These are phyloP conservation scores for Boletus subcaerulescens DNA, from an alignment of 768 basidiomycete genomes.

Conservation along the genomic window DNA sequence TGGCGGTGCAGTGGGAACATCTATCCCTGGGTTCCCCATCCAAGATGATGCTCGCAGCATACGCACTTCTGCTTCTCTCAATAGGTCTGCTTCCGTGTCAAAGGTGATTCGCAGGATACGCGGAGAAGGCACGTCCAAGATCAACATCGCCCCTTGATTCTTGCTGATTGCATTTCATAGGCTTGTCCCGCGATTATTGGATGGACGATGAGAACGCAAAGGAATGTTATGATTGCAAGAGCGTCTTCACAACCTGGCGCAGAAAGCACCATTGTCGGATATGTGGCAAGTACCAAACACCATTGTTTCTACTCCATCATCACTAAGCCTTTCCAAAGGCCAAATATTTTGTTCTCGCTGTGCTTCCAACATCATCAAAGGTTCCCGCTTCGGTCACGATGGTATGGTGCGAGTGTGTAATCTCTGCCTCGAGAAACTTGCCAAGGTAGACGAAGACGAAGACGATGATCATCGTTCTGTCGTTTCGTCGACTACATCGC, in stretches of 20 bases:
- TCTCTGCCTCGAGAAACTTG: slow-evolving; percentile 88
- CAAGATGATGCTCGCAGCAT: slow-evolving; percentile 88
- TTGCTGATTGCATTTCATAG: slow-evolving; percentile 35
- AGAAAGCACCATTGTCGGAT: slow-evolving; percentile 98
- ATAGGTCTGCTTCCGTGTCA: slow-evolving; percentile 79
- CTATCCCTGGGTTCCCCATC: slow-evolving; percentile 91
- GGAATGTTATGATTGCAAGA: slow-evolving; percentile 95
- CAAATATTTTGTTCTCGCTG: slow-evolving; percentile 98
- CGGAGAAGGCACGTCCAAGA: slow-evolving; percentile 66
- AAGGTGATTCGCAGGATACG: slow-evolving; percentile 88
- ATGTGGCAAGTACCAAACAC: slow-evolving; percentile 59
- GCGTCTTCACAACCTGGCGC: slow-evolving; percentile 90
- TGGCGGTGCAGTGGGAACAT: slow-evolving; percentile 62
- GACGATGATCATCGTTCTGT: slow-evolving; percentile 87
- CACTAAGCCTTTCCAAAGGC: slow-evolving; percentile 43
- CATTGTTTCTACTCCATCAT: background rate
- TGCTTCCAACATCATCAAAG: slow-evolving; percentile 95
- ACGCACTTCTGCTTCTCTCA: slow-evolving; percentile 66
- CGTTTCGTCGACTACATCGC: slow-evolving; percentile 63
- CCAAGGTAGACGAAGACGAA: slow-evolving; percentile 84
- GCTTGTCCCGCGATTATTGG: slow-evolving; percentile 94
- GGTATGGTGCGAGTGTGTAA: slow-evolving; percentile 97
- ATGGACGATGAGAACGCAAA: slow-evolving; percentile 97
- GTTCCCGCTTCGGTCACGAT: slow-evolving; percentile 87
- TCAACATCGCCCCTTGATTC: slow-evolving; percentile 1